Conservation (phyloP, 306 rosid genomes). For the Cicer bijugum region DNA sequence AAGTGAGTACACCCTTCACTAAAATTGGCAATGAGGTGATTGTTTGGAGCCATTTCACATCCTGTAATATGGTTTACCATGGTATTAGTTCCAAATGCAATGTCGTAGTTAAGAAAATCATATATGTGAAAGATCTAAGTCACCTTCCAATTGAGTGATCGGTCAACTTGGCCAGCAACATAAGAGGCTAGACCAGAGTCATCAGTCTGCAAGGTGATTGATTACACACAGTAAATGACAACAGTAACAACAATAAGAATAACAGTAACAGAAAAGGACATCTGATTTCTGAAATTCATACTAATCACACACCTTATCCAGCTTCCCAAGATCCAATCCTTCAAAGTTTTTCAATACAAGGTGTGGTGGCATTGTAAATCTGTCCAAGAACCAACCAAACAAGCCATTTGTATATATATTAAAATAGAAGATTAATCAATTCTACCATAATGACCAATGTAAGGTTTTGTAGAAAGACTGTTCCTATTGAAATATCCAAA, state of each 20-base stretch:
- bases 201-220: conserved; percentile 56
- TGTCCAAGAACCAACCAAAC: conserved; percentile 47
- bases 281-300: conserved; percentile 36
- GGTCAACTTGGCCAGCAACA: conserved; percentile 71
- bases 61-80: conserved; percentile 56
- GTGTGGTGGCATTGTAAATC: conserved; percentile 77
- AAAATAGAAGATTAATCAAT: conserved; percentile 19
- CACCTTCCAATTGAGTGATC: conserved; percentile 91
- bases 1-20: conserved; percentile 85
- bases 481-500: conserved; percentile 21
- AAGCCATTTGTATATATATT: conserved; percentile 5
- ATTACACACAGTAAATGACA: conserved; percentile 15
- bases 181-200: conserved; percentile 85
- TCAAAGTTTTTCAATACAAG: conserved; percentile 83
- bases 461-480: not conserved
- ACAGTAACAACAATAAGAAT: conserved; percentile 15
- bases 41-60: conserved; percentile 94
- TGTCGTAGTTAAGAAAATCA: conserved; percentile 17
- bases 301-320: conserved; percentile 58
- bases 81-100: conserved; percentile 39
- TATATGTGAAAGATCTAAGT: conserved; percentile 8
- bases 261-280: not conserved
- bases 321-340: conserved; percentile 73
- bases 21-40: conserved; percentile 88
- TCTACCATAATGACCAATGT: conserved; percentile 26